Conservation (phyloP, 495 filamentous ascomycete species). For the Tuber magnatum region DNA sequence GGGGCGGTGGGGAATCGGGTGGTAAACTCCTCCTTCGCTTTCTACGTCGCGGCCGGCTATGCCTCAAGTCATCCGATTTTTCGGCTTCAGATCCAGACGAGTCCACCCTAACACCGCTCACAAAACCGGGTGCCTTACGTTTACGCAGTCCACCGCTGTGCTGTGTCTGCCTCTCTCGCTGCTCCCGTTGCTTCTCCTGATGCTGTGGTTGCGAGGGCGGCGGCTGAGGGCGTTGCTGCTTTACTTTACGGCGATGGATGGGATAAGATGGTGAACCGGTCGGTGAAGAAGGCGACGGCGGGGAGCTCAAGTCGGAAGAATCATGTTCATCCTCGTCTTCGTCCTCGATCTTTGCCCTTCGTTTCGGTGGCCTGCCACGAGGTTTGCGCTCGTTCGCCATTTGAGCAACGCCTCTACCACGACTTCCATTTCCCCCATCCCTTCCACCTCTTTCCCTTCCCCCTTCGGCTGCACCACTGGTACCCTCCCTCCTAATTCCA, state of each 20-base stretch:
- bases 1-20: conserved; percentile 19
- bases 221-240: not conserved
- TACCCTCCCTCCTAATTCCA: conserved; percentile 1
- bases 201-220: not conserved
- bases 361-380: conserved; percentile 18
- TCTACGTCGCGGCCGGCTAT: conserved; percentile 20
- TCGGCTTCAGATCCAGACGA: conserved; percentile 36
- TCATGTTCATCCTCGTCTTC: conserved; percentile 30
- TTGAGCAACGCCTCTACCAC: conserved; percentile 7
- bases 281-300: conserved; percentile 32
- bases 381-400: conserved; percentile 27
- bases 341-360: conserved; percentile 17
- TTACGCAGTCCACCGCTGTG: conserved; percentile 20
- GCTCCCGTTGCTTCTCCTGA: not conserved
- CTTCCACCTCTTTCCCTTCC: conserved; percentile 3
- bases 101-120: conserved; percentile 8
- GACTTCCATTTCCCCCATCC: conserved; percentile 5
- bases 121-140: conserved; percentile 10
- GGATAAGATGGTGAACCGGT: conserved; percentile 30
- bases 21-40: conserved; percentile 34
- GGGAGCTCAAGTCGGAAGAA: conserved; percentile 39
- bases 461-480: not conserved
- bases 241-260: conserved; percentile 21
- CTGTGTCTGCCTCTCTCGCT: conserved; percentile 16
- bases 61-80: conserved; percentile 25